Evolutionary conservation across 352 stramenopile species (phyloP).

Genomic region (Phytopythium mirpurense): DNA sequence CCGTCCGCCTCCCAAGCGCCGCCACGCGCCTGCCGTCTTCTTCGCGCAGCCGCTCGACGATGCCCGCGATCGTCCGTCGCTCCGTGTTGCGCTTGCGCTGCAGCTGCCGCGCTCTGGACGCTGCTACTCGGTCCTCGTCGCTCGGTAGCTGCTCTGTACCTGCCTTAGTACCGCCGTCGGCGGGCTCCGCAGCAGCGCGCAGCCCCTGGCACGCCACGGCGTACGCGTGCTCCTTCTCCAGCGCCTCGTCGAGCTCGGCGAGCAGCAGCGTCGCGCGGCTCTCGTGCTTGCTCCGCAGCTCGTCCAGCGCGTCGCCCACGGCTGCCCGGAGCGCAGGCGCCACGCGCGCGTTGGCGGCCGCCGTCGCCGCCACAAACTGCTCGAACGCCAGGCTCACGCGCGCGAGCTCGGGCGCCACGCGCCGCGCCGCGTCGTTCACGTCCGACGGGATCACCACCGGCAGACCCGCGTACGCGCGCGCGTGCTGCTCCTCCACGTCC

Average conservation of each 20-base stretch:
- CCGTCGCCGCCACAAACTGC: constrained; percentile 16
- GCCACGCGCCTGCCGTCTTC: constrained; percentile 25
- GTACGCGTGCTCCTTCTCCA: constrained; percentile 37
- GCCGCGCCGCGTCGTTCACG: constrained; percentile 1
- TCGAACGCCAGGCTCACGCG: constrained; percentile 22
- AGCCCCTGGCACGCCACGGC: constrained; percentile 15
- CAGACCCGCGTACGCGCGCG: constrained; percentile 70
- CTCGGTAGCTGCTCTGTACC: not conserved
- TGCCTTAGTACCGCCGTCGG: constrained; percentile 4
- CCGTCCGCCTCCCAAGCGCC: constrained; percentile 15
- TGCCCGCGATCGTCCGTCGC: constrained; percentile 20
- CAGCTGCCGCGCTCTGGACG: constrained; percentile 12
- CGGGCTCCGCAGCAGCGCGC: not conserved
- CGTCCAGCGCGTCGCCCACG: constrained; percentile 27
- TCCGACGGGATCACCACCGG: constrained; percentile 54
- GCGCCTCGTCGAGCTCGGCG: constrained; percentile 31
- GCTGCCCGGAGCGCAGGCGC: constrained; percentile 20
- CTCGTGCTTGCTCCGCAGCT: constrained; percentile 27
- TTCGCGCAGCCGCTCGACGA: constrained; percentile 33
- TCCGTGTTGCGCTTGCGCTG: constrained; percentile 19
- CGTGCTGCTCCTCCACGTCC: constrained; percentile 36
- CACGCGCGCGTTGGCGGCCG: constrained; percentile 13
- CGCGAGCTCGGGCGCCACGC: constrained; percentile 15
- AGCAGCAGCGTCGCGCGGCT: constrained; percentile 36
- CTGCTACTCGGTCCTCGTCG: not conserved